phyloP scores from a whole-genome alignment of 768 basidiomycete species.

The Podaxis sp. region DNA sequence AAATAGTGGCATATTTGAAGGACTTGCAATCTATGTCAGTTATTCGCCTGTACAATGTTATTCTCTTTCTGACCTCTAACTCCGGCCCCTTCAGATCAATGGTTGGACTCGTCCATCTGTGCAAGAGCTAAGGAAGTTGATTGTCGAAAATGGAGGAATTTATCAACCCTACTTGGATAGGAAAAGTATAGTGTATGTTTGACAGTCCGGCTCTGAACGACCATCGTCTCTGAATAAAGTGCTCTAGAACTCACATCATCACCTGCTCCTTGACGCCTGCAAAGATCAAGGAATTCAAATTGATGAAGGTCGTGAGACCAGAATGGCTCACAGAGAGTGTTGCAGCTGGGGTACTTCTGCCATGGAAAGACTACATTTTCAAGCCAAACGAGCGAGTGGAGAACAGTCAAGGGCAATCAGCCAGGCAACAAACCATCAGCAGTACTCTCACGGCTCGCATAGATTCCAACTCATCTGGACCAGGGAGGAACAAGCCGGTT shows the following conservation, averaged over 20 bases:
- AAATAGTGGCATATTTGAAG: constrained; percentile 61
- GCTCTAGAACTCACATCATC: constrained; percentile 79
- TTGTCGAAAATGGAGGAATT: constrained; percentile 79
- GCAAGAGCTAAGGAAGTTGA: constrained; percentile 77
- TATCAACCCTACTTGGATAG: constrained; percentile 84
- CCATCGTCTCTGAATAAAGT: background rate
- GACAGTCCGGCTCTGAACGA: background rate
- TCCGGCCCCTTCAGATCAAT: constrained; percentile 60
- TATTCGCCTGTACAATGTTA: background rate
- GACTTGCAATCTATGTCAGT: constrained; percentile 80
- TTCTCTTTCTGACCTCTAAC: background rate
- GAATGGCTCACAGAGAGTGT: constrained; percentile 87
- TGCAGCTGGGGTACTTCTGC: constrained; percentile 61
- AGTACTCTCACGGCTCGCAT: background rate
- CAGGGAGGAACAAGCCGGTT: background rate
- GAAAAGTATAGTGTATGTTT: constrained; percentile 67
- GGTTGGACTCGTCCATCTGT: constrained; percentile 87
- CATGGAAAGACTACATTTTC: constrained; percentile 79
- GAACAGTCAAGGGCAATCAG: constrained; percentile 44
- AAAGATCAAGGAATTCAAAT: constrained; percentile 84
- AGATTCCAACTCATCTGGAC: background rate
- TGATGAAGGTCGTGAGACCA: constrained; percentile 87
- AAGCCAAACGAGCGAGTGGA: constrained; percentile 47
- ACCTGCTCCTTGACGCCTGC: constrained; percentile 88
- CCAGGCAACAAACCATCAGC: constrained; percentile 33